Evolutionary conservation across 441 rosid genomes (phyloP).

Genomic region (Omphalea diandra): DNA sequence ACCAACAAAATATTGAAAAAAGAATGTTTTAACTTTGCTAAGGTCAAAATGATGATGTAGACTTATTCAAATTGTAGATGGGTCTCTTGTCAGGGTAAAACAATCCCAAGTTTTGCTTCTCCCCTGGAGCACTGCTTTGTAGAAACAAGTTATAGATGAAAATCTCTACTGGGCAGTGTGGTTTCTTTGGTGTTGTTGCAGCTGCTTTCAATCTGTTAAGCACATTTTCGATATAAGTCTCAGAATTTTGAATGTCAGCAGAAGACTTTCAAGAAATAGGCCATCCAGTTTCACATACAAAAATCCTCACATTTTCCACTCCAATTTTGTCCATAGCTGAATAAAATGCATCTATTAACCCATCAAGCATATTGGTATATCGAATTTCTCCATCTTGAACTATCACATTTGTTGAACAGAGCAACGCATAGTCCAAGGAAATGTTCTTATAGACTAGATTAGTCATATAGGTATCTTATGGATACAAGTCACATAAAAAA

Average conservation of each 20-base stretch:
- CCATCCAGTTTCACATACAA: neutral
- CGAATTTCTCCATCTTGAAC: neutral
- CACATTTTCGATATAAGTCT: neutral
- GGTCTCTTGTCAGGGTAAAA: neutral
- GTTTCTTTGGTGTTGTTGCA: neutral
- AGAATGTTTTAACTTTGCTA: no score
- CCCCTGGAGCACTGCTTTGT: neutral
- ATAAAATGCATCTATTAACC: neutral
- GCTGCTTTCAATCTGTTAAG: neutral
- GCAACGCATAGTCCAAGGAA: neutral
- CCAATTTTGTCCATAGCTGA: neutral
- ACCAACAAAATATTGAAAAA: no score
- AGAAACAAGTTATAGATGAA: neutral
- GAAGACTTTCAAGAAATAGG: neutral
- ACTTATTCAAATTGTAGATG: neutral
- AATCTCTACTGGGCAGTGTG: neutral
- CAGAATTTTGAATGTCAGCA: neutral
- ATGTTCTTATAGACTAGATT: neutral
- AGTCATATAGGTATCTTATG: neutral
- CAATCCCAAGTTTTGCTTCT: neutral
- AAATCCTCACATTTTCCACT: neutral
- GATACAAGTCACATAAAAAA: neutral
- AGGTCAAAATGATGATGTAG: no score
- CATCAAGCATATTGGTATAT: neutral
- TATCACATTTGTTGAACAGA: neutral